Base-by-base conservation (phyloP, 2,329 filamentous ascomycete species). In the Biscogniauxia marginata region DNA sequence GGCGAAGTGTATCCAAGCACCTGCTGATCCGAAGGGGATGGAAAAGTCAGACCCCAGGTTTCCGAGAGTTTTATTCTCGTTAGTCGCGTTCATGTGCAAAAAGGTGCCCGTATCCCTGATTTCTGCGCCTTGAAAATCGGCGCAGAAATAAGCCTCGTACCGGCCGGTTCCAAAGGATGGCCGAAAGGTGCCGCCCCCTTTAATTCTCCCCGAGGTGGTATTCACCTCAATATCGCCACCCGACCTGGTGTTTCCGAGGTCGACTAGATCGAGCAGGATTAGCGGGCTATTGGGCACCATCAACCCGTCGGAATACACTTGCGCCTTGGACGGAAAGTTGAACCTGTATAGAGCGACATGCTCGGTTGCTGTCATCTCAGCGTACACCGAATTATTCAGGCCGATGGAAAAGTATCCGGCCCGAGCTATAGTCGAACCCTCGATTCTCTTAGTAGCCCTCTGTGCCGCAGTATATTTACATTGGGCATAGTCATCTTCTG, bases 1-100 rank as follows among this genome's bases (percentile, higher is more conserved):
- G 18, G 82, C 69, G 61, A 91, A 90, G 55, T 86, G 83, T 5
- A 84, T 74, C 78, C 85, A 91, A 1, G 80, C 84, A 11, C 88
- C 88, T 0, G 73, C 76, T 21, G 72, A 74, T 5, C 74, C 74
- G 0, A 67, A 59, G 0, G 55, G 69, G 19, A 75, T 65, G 7
- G 62, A 57, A 23, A 46, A 55, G 16, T 75, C 56, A 19, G 66
- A 64, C 57, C 73, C 75, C 8, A 69, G 60, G 19, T 71, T 25
- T 0, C 64, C 67, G 23, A 70, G 46, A 4, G 56, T 56, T 20
- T 67, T 60, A 16, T 54, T 54, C n/a, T 53, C 57, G 13, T 71
- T 65, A 1, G 64, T 66, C 1, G 78, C 80, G 16, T 78, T 74
- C 46, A 75, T 76, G 54, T 80, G 78, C 46, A 78, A 70, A 70